phyloP scores from a whole-genome alignment of 1,139 yeast genomes.

The Geotrichum armillariae region DNA sequence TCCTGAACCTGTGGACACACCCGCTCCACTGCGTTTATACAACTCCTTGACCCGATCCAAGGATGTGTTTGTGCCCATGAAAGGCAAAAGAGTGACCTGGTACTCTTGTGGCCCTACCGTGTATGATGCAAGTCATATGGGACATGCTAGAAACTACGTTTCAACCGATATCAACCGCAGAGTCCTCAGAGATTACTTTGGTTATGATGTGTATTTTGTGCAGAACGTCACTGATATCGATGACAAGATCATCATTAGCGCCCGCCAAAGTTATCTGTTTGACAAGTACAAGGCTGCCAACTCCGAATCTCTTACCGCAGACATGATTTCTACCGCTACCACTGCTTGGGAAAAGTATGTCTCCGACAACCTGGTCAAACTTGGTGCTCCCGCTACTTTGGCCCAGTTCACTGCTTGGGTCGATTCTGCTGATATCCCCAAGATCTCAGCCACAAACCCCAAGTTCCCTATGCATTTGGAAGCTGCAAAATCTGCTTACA shows the following conservation, averaged over 20 bases:
- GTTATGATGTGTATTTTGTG: constrained; percentile 80
- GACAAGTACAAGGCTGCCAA: constrained; percentile 50
- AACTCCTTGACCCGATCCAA: constrained; percentile 85
- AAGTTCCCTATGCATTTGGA: constrained; percentile 83
- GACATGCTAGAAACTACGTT: constrained; percentile 98
- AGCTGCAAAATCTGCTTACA: constrained; percentile 59
- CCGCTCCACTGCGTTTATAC: constrained; percentile 51
- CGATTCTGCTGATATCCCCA: constrained; percentile 47
- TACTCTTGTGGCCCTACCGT: constrained; percentile 99
- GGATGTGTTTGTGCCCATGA: constrained; percentile 68
- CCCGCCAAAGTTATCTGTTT: constrained; percentile 83
- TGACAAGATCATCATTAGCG: constrained; percentile 92
- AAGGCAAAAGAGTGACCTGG: constrained; percentile 74
- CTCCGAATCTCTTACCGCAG: constrained; percentile 38
- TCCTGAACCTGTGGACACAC: constrained; percentile 33
- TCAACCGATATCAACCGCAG: constrained; percentile 92
- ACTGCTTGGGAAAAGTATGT: constrained; percentile 53
- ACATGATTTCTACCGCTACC: constrained; percentile 45
- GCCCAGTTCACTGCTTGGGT: constrained; percentile 54
- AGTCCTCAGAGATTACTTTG: constrained; percentile 84
- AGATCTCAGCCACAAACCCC: constrained; percentile 58
- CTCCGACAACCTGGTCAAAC: constrained; percentile 55
- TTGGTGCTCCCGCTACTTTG: constrained; percentile 30
- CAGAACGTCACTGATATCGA: constrained; percentile 98
- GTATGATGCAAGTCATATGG: constrained; percentile 97